phyloP scores from a whole-genome alignment of 202 grass and related monocot species.

The Hordeum pubiflorum region DNA sequence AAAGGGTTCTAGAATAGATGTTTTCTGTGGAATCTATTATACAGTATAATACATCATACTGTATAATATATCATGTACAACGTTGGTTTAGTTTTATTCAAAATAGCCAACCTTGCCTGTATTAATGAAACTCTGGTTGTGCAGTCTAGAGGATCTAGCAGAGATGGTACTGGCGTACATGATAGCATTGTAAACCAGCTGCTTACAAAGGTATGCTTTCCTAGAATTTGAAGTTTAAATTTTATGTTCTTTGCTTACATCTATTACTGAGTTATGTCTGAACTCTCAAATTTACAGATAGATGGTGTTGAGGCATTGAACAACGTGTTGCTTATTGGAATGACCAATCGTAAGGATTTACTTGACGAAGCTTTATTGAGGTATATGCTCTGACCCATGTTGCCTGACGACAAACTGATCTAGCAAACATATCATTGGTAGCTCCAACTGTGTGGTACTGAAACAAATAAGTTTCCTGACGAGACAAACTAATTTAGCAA shows the following conservation, averaged over 20 bases:
- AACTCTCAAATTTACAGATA: slow-evolving; percentile 54
- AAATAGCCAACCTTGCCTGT: neutral
- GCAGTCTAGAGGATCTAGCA: slow-evolving; percentile 90
- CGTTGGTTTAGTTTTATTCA: slow-evolving; percentile 12
- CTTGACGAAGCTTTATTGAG: slow-evolving; percentile 90
- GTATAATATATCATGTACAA: neutral
- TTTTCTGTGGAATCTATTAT: neutral
- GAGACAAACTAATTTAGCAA: neutral
- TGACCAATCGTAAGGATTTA: slow-evolving; percentile 95
- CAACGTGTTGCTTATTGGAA: slow-evolving; percentile 95
- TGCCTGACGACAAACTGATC: neutral
- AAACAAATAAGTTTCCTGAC: slow-evolving; percentile 1
- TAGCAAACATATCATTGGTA: slow-evolving; percentile 6
- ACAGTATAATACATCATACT: too few relatives aligned
- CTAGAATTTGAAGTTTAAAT: slow-evolving; percentile 1
- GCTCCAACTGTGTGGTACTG: neutral
- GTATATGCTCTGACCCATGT: slow-evolving; percentile 38
- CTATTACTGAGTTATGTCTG: slow-evolving; percentile 23
- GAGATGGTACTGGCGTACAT: slow-evolving; percentile 90
- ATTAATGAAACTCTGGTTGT: slow-evolving; percentile 17
- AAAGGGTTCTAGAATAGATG: neutral
- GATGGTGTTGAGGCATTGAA: slow-evolving; percentile 92
- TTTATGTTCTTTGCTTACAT: slow-evolving; percentile 13
- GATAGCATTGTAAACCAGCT: slow-evolving; percentile 97
- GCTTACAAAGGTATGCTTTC: slow-evolving; percentile 77